Conservation (phyloP, 495 filamentous ascomycete genomes). For the Podospora pseudopauciseta region DNA sequence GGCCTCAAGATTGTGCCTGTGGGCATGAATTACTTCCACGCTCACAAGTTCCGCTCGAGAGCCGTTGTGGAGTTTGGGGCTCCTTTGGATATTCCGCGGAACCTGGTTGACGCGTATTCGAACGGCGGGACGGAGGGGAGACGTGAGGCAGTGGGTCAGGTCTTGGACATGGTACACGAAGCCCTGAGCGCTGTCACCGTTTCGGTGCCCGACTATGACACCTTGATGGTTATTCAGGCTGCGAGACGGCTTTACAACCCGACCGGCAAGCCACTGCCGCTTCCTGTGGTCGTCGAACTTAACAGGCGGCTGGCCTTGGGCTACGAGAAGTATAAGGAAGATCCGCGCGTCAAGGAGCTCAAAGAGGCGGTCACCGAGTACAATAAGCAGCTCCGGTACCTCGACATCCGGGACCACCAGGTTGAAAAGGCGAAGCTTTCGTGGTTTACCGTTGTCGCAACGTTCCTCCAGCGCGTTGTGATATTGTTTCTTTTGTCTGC, state of each 20-base stretch:
- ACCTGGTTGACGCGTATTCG: slow-evolving; percentile 83
- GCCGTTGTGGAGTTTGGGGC: slow-evolving; percentile 95
- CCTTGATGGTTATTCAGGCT: slow-evolving; percentile 96
- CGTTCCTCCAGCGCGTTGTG: slow-evolving; percentile 71
- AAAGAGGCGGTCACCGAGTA: slow-evolving; percentile 78
- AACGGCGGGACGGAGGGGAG: slow-evolving; percentile 75
- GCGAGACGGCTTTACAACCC: slow-evolving; percentile 91
- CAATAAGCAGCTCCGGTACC: slow-evolving; percentile 79
- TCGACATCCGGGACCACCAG: slow-evolving; percentile 92
- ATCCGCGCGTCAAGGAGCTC: slow-evolving; percentile 75
- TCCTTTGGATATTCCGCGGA: slow-evolving; percentile 74
- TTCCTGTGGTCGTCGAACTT: slow-evolving; percentile 92
- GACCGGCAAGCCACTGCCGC: slow-evolving; percentile 86
- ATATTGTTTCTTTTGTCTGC: slow-evolving; percentile 74
- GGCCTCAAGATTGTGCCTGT: slow-evolving; percentile 98
- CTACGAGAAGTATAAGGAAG: slow-evolving; percentile 89
- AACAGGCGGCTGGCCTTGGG: slow-evolving; percentile 91
- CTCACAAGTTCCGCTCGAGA: slow-evolving; percentile 95
- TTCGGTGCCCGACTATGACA: slow-evolving; percentile 92
- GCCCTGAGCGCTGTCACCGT: slow-evolving; percentile 85
- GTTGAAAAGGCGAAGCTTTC: slow-evolving; percentile 88
- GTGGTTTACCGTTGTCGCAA: slow-evolving; percentile 66
- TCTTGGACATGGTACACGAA: slow-evolving; percentile 84
- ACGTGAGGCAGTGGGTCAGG: slow-evolving; percentile 73
- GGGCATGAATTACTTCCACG: slow-evolving; percentile 99